phyloP scores from a whole-genome alignment of 164 flowering plant species.

The Nelumbo lutea region DNA sequence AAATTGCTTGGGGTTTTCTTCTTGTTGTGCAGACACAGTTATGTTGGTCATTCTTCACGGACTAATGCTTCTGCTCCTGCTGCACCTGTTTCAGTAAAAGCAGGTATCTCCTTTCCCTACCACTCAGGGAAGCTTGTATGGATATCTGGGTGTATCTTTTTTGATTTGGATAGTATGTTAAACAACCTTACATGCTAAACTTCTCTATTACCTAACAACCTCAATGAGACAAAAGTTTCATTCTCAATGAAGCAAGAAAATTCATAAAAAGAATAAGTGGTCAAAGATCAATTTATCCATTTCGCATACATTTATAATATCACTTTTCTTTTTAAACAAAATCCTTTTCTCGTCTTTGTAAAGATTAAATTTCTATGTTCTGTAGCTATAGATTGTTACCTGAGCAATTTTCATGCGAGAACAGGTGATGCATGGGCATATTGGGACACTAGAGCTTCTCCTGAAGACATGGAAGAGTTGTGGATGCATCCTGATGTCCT shows the following conservation, averaged over 20 bases:
- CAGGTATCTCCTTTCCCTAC: conserved; percentile 31
- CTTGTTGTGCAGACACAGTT: conserved; percentile 35
- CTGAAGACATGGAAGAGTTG: conserved; percentile 82
- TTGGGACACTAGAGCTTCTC: conserved; percentile 76
- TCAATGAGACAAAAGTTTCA: background rate
- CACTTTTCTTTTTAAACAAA: background rate
- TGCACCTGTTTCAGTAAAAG: conserved; percentile 19
- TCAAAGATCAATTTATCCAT: no score
- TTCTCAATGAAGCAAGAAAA: background rate
- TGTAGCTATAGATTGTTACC: background rate
- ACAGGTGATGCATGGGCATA: conserved; percentile 33
- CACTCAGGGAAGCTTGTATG: background rate
- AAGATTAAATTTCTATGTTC: background rate
- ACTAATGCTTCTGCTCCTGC: conserved; percentile 19
- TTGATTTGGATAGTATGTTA: background rate
- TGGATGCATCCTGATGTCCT: conserved; percentile 61
- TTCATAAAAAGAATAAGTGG: no score
- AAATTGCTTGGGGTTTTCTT: conserved; percentile 6
- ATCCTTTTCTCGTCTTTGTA: background rate
- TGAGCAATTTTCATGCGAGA: conserved; percentile 12
- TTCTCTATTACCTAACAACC: background rate
- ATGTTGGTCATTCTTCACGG: conserved; percentile 25
- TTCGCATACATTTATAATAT: background rate
- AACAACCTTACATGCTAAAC: no score
- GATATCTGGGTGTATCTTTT: background rate